A percentile compares a stretch with the other conserved stretches of the same genome.
Conservation (phyloP, 2,329 filamentous ascomycete genomes). For the Cordyceps pruinosa region DNA sequence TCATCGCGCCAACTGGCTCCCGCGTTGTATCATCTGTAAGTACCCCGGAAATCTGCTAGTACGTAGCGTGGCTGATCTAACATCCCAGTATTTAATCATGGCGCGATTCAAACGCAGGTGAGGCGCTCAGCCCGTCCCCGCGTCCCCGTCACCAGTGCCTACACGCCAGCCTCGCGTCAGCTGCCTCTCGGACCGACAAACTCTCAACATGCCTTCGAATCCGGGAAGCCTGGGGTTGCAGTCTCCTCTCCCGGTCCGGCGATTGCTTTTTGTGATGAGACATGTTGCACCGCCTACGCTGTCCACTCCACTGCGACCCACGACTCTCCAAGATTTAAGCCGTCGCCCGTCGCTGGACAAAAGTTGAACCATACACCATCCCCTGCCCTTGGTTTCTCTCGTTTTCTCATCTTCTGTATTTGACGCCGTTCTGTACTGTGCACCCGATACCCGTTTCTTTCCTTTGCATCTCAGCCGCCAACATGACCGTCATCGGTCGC, state of each 20-base stretch:
- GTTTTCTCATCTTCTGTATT: neutral
- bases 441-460: neutral
- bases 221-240: neutral
- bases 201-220: neutral
- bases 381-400: neutral
- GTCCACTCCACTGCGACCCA: slow-evolving; percentile 1
- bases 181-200: slow-evolving; percentile 1
- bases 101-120: neutral
- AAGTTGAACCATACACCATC: slow-evolving; percentile 1
- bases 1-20: no score
- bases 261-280: neutral
- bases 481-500: slow-evolving; percentile 20
- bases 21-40: no score
- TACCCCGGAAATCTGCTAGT: no score
- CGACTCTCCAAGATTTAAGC: slow-evolving; percentile 3
- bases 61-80: neutral
- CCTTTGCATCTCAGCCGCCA: neutral
- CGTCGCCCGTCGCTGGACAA: neutral
- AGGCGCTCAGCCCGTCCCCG: neutral
- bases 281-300: neutral
- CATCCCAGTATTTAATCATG: neutral
- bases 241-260: neutral
- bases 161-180: no score
- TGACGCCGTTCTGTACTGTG: neutral
- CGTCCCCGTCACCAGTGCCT: neutral